Conservation (phyloP, 345 rosid species). For the Schrenkiella parvula region DNA sequence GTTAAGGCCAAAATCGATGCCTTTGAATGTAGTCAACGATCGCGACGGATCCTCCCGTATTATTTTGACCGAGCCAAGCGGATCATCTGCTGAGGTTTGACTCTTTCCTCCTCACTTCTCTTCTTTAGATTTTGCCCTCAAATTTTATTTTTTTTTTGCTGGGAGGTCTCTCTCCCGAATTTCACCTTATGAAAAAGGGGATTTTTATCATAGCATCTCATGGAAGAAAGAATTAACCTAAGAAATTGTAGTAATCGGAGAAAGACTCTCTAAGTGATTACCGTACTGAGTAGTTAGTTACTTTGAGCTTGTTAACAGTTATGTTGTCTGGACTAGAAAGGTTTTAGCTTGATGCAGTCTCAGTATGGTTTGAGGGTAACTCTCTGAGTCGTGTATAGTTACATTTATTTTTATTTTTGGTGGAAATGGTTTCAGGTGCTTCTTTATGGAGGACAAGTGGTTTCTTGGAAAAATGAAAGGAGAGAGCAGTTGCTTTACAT, state of each 20-base stretch:
- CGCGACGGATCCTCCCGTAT: slow-evolving; percentile 59
- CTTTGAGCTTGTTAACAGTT: neutral
- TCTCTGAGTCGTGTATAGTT: neutral
- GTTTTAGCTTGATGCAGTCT: slow-evolving; percentile 1
- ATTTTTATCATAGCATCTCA: neutral
- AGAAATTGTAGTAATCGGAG: neutral
- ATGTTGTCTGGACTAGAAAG: neutral
- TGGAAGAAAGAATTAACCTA: neutral
- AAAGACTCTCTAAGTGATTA: neutral
- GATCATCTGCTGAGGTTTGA: slow-evolving; percentile 77
- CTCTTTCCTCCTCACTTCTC: neutral
- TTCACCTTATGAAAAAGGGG: neutral
- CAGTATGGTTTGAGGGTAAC: neutral
- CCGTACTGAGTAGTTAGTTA: neutral
- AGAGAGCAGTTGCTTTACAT: slow-evolving; percentile 74
- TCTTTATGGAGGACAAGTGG: slow-evolving; percentile 78
- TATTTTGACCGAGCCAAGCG: slow-evolving; percentile 62
- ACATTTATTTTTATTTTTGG: neutral
- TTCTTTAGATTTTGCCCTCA: neutral
- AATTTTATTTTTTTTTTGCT: neutral
- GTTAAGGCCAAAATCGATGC: slow-evolving; percentile 53
- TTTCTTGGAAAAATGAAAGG: slow-evolving; percentile 86
- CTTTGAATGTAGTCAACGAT: slow-evolving; percentile 55
- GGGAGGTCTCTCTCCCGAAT: neutral
- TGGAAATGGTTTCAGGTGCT: slow-evolving; percentile 61